These are phyloP conservation scores for Coelastrella sp. DNA, from an alignment of 139 green algal species.

Conservation along the genomic window DNA sequence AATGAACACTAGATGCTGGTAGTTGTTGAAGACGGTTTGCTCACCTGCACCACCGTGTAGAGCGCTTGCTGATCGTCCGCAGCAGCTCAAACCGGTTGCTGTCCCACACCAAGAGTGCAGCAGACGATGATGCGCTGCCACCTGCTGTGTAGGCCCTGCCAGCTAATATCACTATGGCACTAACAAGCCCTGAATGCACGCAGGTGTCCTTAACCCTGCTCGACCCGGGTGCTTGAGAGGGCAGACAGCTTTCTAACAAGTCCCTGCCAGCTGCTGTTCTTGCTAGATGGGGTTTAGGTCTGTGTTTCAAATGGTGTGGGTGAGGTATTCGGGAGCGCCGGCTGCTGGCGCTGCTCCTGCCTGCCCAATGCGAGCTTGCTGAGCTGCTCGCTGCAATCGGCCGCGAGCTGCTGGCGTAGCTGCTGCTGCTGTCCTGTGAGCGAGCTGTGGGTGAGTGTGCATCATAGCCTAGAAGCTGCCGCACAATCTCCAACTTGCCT, in stretches of 20 bases:
- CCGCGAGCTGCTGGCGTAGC: not conserved
- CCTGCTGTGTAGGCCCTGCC: conserved; percentile 43
- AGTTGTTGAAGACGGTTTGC: not conserved
- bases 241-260: conserved; percentile 24
- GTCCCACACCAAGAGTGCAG: conserved; percentile 45
- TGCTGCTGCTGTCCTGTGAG: conserved; percentile 22
- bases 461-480: conserved; percentile 34
- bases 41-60: conserved; percentile 31
- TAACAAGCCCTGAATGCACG: conserved; percentile 29
- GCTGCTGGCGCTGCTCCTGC: not conserved
- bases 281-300: not conserved
- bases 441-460: conserved; percentile 22
- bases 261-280: conserved; percentile 10
- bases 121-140: not conserved
- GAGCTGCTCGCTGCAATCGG: conserved; percentile 1
- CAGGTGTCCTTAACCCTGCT: not conserved
- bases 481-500: conserved; percentile 27
- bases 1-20: too few relatives aligned
- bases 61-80: conserved; percentile 39
- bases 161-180: conserved; percentile 3
- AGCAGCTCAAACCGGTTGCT: conserved; percentile 37
- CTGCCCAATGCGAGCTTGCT: not conserved
- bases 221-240: not conserved
- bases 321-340: not conserved
- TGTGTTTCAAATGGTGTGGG: not conserved